Evolutionary conservation across 805 yeast species (phyloP).

Genomic region (Ogataea populi-albae): DNA sequence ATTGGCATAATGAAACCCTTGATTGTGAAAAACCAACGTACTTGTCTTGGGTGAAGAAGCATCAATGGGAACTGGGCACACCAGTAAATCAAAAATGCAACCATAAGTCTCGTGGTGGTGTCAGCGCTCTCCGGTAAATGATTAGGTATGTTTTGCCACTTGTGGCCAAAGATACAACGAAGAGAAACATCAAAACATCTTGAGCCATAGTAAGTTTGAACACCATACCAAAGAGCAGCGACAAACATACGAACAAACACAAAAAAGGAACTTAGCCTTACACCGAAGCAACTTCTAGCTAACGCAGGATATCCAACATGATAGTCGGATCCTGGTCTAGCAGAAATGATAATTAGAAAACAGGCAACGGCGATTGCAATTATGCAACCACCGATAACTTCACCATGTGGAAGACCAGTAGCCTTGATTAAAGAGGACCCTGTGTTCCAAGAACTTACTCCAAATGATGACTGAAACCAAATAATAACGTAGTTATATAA

Average conservation of each 20-base stretch:
- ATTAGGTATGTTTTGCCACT: constrained; percentile 20
- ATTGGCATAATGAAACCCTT: constrained; percentile 20
- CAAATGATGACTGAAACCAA: constrained; percentile 27
- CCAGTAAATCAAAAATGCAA: constrained; percentile 22
- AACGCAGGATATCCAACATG: constrained; percentile 38
- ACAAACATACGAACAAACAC: constrained; percentile 36
- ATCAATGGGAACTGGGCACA: constrained; percentile 20
- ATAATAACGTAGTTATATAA: constrained; percentile 23
- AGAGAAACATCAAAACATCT: constrained; percentile 33
- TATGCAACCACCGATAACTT: constrained; percentile 17
- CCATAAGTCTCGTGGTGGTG: constrained; percentile 17
- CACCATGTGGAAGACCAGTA: constrained; percentile 20
- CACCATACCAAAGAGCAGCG: constrained; percentile 40
- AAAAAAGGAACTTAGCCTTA: constrained; percentile 33
- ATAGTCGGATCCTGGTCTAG: constrained; percentile 23
- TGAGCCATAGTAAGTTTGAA: constrained; percentile 37
- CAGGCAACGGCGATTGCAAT: constrained; percentile 13
- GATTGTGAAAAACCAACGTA: constrained; percentile 19
- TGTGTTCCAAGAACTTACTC: constrained; percentile 32
- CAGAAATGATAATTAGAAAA: constrained; percentile 17
- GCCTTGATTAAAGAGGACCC: constrained; percentile 27
- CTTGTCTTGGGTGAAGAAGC: constrained; percentile 19
- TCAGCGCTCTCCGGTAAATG: constrained; percentile 18
- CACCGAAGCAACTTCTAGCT: constrained; percentile 38
- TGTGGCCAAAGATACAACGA: constrained; percentile 21